These are phyloP conservation scores for Cladorrhinum sp. DNA, from an alignment of 2,329 filamentous ascomycete species.

Conservation along the genomic window DNA sequence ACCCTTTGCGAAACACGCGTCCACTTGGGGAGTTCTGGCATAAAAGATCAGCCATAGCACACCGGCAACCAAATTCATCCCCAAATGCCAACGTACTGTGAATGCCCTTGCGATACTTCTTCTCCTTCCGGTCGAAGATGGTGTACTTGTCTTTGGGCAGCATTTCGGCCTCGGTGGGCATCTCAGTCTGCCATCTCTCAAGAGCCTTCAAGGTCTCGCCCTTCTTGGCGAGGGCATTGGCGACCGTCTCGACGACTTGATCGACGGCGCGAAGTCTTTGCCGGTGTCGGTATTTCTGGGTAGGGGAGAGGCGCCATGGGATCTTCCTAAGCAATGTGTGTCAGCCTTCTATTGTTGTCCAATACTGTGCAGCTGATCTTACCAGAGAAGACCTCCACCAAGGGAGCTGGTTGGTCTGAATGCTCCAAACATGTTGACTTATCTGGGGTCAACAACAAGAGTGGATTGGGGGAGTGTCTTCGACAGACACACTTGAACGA, in stretches of 20 bases:
- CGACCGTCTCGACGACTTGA: slow-evolving; percentile 77
- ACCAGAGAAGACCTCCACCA: slow-evolving; percentile 81
- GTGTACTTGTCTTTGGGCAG: slow-evolving; percentile 95
- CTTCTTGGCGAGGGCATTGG: slow-evolving; percentile 71
- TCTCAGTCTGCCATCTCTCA: slow-evolving; percentile 89
- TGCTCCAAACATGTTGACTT: slow-evolving; percentile 69
- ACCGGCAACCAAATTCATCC: not conserved
- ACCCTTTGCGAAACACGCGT: slow-evolving; percentile 90
- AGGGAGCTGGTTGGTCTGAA: slow-evolving; percentile 77
- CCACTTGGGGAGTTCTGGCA: slow-evolving; percentile 80
- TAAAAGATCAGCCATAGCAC: slow-evolving; percentile 8
- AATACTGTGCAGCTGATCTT: slow-evolving; percentile 27
- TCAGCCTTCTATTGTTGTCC: not conserved
- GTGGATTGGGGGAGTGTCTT: slow-evolving; percentile 11
- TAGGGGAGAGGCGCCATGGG: slow-evolving; percentile 89
- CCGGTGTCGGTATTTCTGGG: slow-evolving; percentile 86
- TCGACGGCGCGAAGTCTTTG: slow-evolving; percentile 82
- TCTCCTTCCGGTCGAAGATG: slow-evolving; percentile 94
- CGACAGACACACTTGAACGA: not conserved
- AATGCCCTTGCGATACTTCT: slow-evolving; percentile 93
- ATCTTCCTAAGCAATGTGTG: slow-evolving; percentile 65
- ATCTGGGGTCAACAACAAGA: slow-evolving; percentile 15
- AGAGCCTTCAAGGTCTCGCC: slow-evolving; percentile 72
- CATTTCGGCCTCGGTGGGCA: slow-evolving; percentile 97
- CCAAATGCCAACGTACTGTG: slow-evolving; percentile 69